phyloP scores from a whole-genome alignment of 2,329 filamentous ascomycete genomes.

The Cladorrhinum sp. region DNA sequence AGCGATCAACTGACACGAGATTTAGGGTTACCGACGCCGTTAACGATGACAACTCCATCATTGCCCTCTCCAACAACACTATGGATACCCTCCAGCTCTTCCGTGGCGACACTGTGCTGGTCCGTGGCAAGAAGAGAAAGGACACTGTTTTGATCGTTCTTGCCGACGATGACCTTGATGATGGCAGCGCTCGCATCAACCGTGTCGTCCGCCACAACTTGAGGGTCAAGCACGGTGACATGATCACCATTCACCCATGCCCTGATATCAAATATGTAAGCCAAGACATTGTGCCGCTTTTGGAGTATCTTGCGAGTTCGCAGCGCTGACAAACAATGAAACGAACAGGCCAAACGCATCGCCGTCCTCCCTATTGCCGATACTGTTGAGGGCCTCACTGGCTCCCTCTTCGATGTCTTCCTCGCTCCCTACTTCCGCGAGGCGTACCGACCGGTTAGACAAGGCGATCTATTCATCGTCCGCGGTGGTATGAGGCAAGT shows the following conservation, averaged over 20 bases:
- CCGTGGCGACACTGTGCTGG: conserved; percentile 95
- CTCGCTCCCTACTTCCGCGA: conserved; percentile 99
- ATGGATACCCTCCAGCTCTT: conserved; percentile 99
- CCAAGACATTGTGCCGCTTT: conserved; percentile 31
- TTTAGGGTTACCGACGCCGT: conserved; percentile 91
- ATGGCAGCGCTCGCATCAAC: conserved; percentile 96
- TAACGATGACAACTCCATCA: conserved; percentile 99
- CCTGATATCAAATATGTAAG: conserved; percentile 99
- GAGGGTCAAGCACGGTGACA: conserved; percentile 96
- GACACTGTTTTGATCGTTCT: conserved; percentile 97
- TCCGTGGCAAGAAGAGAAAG: conserved; percentile 99
- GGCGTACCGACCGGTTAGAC: conserved; percentile 93
- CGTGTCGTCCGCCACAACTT: conserved; percentile 98
- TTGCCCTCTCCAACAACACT: conserved; percentile 95
- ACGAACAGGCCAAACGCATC: conserved; percentile 85
- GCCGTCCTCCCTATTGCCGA: conserved; percentile 97
- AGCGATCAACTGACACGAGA: conserved; percentile 22
- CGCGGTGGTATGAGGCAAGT: conserved; percentile 98
- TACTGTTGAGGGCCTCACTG: conserved; percentile 95
- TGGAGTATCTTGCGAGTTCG: neutral
- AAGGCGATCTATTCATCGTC: conserved; percentile 96
- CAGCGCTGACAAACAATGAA: conserved; percentile 8
- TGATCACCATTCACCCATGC: conserved; percentile 95
- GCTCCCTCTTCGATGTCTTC: conserved; percentile 98
- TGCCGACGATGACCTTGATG: conserved; percentile 95